These are phyloP conservation scores for Naganishia antarctica DNA, from an alignment of 768 basidiomycete species.

Conservation along the genomic window DNA sequence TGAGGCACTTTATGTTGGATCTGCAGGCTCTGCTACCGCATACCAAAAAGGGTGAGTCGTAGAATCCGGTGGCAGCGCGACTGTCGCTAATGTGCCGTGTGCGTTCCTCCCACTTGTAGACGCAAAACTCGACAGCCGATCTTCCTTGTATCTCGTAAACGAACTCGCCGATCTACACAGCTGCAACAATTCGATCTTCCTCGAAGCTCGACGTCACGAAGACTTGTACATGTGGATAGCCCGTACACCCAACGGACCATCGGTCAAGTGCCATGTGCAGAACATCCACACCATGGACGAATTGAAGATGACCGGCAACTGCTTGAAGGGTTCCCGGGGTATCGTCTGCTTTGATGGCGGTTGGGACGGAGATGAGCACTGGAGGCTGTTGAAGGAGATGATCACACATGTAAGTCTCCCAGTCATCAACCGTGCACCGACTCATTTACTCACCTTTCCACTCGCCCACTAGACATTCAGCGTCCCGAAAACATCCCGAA, in stretches of 20 bases:
- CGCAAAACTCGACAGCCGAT: slow-evolving; percentile 95
- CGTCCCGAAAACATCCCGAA: slow-evolving; percentile 82
- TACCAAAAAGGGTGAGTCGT: slow-evolving; percentile 79
- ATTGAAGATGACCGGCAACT: slow-evolving; percentile 98
- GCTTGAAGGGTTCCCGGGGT: slow-evolving; percentile 89
- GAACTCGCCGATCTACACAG: slow-evolving; percentile 95
- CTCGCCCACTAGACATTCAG: slow-evolving; percentile 72
- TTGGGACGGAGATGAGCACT: slow-evolving; percentile 80
- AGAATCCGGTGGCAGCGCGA: background rate
- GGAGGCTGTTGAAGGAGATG: slow-evolving; percentile 79
- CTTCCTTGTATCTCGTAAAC: slow-evolving; percentile 82
- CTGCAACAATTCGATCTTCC: slow-evolving; percentile 95
- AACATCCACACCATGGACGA: slow-evolving; percentile 99
- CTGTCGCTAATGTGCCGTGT: background rate
- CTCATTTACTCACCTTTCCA: background rate
- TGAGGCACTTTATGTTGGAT: slow-evolving; percentile 96
- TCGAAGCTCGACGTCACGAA: slow-evolving; percentile 91
- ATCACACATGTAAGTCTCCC: slow-evolving; percentile 47
- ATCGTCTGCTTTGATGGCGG: slow-evolving; percentile 83
- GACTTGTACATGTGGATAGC: slow-evolving; percentile 95
- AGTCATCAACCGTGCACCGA: too few species aligned
- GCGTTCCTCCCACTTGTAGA: slow-evolving; percentile 54
- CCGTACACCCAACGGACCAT: slow-evolving; percentile 95
- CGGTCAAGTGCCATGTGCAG: slow-evolving; percentile 94
- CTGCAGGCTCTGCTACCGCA: slow-evolving; percentile 84